Base-by-base conservation (phyloP, 768 basidiomycete species). In the Chalciporus pseudorubinellus region DNA sequence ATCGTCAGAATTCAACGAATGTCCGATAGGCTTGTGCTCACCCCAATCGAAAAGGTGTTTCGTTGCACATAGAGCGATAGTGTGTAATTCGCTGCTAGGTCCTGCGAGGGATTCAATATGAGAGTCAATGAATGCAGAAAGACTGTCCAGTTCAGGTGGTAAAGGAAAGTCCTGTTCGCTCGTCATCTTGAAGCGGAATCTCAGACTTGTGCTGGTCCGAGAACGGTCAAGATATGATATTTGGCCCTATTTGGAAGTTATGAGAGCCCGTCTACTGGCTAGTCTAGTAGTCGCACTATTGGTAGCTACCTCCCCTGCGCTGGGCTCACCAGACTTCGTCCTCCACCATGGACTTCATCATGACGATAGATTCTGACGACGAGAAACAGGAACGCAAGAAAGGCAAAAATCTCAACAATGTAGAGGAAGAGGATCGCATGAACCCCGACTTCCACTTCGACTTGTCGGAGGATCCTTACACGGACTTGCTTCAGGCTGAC, bases 391-490 rank as follows among this genome's bases (percentile, higher is more conserved):
- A 63, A 19, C 54, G 21, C 39, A 60, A 55, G 21, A 55, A 57
- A 34, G 58, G 58, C 4, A 58, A 57, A 31, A 63, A 57, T 39
- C 60, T 62, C 46, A 31, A 52, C 9, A 62, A 68, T 48, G 69
- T 72, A 24, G 70, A 68, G 42, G 86, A 85, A 33, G 84, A 82
- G 29, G 76, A 74, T 33, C 79, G 76, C 50, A 76, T 98, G 34
- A 80, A 95, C 69, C 89, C 88, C 13, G 85, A 87, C 48, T 92
- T 95, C 64, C 76, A 79, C 29, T 95, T 98, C 63, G 91, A 93
- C 68, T 59, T 86, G 14, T 78, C 77, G 36, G 89, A 83, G 26
- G 88, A 91, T 64, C 82, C 81, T 21, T 87, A 87, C 56, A 63
- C 68, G 14, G 83, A 87, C 38, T 67, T 84, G 20, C 66, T 82